Base-by-base conservation (phyloP, 106 monocot species). In the Acorus calamus region DNA sequence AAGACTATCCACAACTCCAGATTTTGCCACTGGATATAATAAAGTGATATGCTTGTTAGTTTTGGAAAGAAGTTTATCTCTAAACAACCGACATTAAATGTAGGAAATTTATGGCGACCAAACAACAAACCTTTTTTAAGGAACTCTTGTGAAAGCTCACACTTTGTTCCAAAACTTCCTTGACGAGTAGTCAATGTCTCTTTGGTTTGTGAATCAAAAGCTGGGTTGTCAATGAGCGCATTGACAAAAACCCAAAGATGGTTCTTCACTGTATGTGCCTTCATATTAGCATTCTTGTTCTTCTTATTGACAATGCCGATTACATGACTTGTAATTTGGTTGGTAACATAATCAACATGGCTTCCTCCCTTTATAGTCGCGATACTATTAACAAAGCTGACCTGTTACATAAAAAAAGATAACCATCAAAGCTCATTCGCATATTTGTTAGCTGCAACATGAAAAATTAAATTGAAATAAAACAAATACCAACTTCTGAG, bases 161-260 rank as follows among this genome's bases (percentile, higher is more conserved):
- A 98, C 55, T 92, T 92, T 6, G 98, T 81, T 9, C 98, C 98
- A 71, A 98, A 98, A 69, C 98, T 88, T 64, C 80, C 80, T 71
- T 88, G 88, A 79, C 98, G 98, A 83, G 98, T 98, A 10, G 98
- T 98, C 81, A 98, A 79, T 8, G 92, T 92, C 57, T 98, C 98
- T 62, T 98, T 98, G 6, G 98, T 98, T 62, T 98, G 98, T 48
- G 98, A 98, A 67, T 98, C 98, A 73, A 98, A 98, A 2, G 98
- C 92, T 42, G 98, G 98, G 55, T 98, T 98, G 65, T 98, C 83
- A 55, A 98, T 83, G 14, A 92, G 87, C 0, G 92, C 81, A 88
- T 92, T 98, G 77, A 98, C 98, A 79, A 98, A 98, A 2, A 98
- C 77, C 98, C 98, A 98, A 9, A 98, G 49, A 73, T 98, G 85